Conservation (phyloP, 371 early-diverging fungal genomes). For the Mucor lusitanicus region DNA sequence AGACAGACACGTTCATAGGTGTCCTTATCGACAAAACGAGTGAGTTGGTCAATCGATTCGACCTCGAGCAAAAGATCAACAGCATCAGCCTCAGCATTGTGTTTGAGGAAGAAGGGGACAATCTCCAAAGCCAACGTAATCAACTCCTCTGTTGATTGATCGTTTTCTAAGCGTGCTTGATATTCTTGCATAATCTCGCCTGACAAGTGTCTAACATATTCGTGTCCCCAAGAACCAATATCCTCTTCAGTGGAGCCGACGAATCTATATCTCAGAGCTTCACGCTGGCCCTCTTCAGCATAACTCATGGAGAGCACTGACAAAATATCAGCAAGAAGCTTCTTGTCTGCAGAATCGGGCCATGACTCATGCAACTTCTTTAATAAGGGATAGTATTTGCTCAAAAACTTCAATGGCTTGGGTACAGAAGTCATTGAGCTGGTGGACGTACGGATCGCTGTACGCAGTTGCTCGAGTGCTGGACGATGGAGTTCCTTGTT, state of each 20-base stretch:
- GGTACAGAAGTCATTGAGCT: slow-evolving; percentile 98
- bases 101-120: slow-evolving; percentile 90
- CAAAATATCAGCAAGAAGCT: slow-evolving; percentile 90
- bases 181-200: slow-evolving; percentile 91
- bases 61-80: slow-evolving; percentile 93
- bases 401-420: slow-evolving; percentile 95
- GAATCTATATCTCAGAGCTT: slow-evolving; percentile 84
- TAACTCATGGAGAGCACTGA: slow-evolving; percentile 97
- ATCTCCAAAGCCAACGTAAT: slow-evolving; percentile 77
- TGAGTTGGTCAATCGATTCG: slow-evolving; percentile 78
- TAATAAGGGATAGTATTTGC: slow-evolving; percentile 82
- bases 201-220: slow-evolving; percentile 96
- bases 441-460: slow-evolving; percentile 89
- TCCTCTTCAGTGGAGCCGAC: slow-evolving; percentile 77
- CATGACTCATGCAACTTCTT: slow-evolving; percentile 73
- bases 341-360: slow-evolving; percentile 78
- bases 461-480: slow-evolving; percentile 85
- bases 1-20: slow-evolving; percentile 94
- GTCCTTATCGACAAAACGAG: slow-evolving; percentile 84
- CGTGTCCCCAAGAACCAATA: slow-evolving; percentile 97
- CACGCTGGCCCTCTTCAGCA: slow-evolving; percentile 81
- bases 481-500: slow-evolving; percentile 78
- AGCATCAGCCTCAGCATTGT: slow-evolving; percentile 97
- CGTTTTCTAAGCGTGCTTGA: slow-evolving; percentile 59
- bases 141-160: slow-evolving; percentile 65